phyloP scores from a whole-genome alignment of 257 asterid species.

The Solanum habrochaites region DNA sequence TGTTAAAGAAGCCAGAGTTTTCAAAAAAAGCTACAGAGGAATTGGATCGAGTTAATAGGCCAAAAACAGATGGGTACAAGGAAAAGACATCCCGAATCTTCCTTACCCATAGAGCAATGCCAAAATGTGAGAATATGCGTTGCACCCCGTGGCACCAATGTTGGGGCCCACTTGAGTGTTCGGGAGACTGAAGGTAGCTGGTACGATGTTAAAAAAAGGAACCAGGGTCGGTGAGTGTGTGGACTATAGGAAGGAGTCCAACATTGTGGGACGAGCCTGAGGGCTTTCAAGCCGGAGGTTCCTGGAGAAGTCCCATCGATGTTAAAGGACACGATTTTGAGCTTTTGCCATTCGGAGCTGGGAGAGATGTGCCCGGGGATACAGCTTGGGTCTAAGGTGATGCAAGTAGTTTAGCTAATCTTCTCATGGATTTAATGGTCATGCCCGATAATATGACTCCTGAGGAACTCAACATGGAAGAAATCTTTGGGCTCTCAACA shows the following conservation, averaged over 20 bases:
- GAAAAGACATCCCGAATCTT: conserved; percentile 20
- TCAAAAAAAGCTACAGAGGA: conserved; percentile 53
- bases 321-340: conserved; percentile 26
- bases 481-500: conserved; percentile 25
- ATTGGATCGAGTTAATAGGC: conserved; percentile 61
- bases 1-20: conserved; percentile 51
- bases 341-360: conserved; percentile 34
- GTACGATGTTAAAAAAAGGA: conserved; percentile 24
- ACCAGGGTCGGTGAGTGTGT: conserved; percentile 16
- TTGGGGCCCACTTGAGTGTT: conserved; percentile 51
- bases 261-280: conserved; percentile 29
- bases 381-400: conserved; percentile 30
- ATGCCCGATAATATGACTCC: conserved; percentile 11
- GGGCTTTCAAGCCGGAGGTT: conserved; percentile 27
- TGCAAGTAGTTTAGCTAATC: conserved; percentile 25
- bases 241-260: conserved; percentile 33
- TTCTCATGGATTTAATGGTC: conserved; percentile 39
- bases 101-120: conserved; percentile 27
- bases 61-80: conserved; percentile 40
- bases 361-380: conserved; percentile 42
- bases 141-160: conserved; percentile 55
- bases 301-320: conserved; percentile 19
- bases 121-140: conserved; percentile 36
- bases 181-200: conserved; percentile 53
- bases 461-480: conserved; percentile 29